Conservation (phyloP, 2,329 filamentous ascomycete genomes). For the Aureobasidium sp. region DNA sequence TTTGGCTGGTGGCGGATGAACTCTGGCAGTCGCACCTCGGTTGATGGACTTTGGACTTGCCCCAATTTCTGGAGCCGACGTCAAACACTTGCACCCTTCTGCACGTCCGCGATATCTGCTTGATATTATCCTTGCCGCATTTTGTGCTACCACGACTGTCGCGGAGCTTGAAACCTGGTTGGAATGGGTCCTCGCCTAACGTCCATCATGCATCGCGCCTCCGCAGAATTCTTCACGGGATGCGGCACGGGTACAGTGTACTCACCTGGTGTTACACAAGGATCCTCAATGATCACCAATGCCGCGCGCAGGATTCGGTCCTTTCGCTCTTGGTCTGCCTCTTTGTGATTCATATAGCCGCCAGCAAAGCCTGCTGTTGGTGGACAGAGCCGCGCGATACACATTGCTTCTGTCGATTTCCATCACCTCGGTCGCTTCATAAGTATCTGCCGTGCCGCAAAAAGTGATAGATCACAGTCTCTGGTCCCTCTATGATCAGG, state of each 20-base stretch:
- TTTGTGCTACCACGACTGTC: not conserved
- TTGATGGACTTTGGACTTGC: slow-evolving; percentile 2
- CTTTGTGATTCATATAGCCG: not conserved
- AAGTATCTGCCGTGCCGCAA: slow-evolving; percentile 9
- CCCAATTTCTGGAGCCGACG: slow-evolving; percentile 3
- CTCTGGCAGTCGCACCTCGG: slow-evolving; percentile 9
- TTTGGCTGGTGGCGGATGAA: not conserved
- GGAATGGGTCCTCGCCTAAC: slow-evolving; percentile 6
- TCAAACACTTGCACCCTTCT: slow-evolving; percentile 2
- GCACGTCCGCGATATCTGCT: slow-evolving; percentile 8
- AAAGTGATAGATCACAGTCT: slow-evolving; percentile 10
- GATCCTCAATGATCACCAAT: not conserved
- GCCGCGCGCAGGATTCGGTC: not conserved
- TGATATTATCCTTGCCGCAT: not conserved
- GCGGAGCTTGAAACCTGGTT: slow-evolving; percentile 12
- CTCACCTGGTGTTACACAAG: not conserved
- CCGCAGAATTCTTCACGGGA: slow-evolving; percentile 12
- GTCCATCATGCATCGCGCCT: slow-evolving; percentile 11
- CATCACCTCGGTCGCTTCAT: not conserved
- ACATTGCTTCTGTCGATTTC: not conserved
- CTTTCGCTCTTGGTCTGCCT: not conserved
- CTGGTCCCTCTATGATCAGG: not conserved
- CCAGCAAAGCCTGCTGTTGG: not conserved
- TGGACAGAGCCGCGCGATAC: slow-evolving; percentile 1
- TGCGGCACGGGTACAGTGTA: not conserved